These are phyloP conservation scores for Citrullus colocynthis DNA, from an alignment of 306 rosid species.

Conservation along the genomic window DNA sequence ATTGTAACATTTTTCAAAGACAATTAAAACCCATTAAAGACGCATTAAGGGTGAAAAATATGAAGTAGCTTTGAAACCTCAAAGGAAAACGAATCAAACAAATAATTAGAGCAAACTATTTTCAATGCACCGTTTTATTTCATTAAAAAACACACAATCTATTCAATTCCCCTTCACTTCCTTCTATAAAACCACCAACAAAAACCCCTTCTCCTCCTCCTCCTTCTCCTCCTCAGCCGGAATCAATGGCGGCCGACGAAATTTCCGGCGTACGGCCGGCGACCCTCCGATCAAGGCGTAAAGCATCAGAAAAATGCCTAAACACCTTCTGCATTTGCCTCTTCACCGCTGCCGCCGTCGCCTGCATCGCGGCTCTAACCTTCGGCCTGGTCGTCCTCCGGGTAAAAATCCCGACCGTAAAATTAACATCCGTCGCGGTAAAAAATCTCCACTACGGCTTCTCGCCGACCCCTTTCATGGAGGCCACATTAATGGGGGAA, in stretches of 20 bases:
- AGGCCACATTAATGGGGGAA: neutral
- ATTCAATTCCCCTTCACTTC: neutral
- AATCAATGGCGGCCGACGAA: neutral
- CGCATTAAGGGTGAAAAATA: neutral
- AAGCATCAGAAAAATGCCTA: neutral
- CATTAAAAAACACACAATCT: neutral
- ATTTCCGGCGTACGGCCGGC: neutral
- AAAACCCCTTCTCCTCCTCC: neutral
- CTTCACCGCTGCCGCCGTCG: neutral
- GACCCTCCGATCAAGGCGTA: neutral
- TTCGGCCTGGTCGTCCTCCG: neutral
- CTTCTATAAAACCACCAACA: neutral
- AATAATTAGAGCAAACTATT: neutral
- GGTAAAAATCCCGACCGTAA: neutral
- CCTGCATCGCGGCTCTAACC: neutral
- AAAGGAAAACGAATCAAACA: neutral
- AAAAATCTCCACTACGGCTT: constrained; percentile 1
- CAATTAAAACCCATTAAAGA: neutral
- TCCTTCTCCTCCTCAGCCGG: neutral
- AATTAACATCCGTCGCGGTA: neutral
- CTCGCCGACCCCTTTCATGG: neutral
- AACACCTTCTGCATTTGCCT: constrained; percentile 2
- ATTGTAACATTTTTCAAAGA: too few species aligned
- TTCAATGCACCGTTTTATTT: neutral
- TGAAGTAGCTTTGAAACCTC: neutral